Evolutionary conservation across 768 basidiomycete genomes (phyloP), one percentile per base, ranked within the genome.

Genomic region (Russula virescens): DNA sequence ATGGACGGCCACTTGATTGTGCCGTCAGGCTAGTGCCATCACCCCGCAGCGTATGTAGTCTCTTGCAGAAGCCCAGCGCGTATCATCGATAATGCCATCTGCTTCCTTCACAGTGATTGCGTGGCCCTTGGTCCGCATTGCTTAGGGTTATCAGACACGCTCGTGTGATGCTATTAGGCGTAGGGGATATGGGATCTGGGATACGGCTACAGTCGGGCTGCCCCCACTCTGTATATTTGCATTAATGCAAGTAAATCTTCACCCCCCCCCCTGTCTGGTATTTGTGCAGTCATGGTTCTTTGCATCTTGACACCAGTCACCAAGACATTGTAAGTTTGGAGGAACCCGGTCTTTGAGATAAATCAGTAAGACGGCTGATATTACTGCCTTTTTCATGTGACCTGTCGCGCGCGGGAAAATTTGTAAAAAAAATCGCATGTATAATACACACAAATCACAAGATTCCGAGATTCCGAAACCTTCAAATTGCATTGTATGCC

Each of bases 11-110:
- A 0, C 42, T 63, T 26, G 62, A 63, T 26, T 58, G 46, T 23
- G 25, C 35, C 3, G 35, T 0, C 35, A n/a, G 3, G 43, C 1
- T 25, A 56, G 62, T 2, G 58, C 62, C 0, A 26, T 58, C 28
- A 50, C 58, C 26, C 56, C 45, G 21, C 62, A 63, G 45, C 56
- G 43, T 14, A 58, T 58, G 5, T 63, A 56, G 62, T 26, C 50
- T 6, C 31, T 25, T 42, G 4, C 11, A 5, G 60, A 61, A 2
- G 21, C 16, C 35, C 51, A 16, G 13, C 62, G 62, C n/a, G 46
- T n/a, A 23, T 28, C 25, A 4, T 3, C 58, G 26, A 58, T 58
- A 7, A 47, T 63, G 57, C 62, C 62, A 54, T 63, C 1, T 63
- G 53, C 45, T 58, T 63, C 26, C 31, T 52, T 13, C 49, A 26